A percentile compares a stretch with the other conserved stretches of the same genome.
Conservation (phyloP, 257 asterid species). For the Ajuga chamaepitys region DNA sequence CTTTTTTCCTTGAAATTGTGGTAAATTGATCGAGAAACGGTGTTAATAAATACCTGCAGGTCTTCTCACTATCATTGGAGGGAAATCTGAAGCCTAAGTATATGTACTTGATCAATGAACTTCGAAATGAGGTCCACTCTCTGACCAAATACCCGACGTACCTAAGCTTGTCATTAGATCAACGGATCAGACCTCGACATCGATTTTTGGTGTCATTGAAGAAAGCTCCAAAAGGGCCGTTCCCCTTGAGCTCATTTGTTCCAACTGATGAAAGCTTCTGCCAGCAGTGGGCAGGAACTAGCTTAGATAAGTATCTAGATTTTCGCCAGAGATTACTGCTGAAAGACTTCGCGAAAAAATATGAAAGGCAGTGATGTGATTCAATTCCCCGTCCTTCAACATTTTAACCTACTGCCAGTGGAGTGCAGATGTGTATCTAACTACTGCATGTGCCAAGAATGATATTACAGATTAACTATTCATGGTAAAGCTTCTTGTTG, state of each 20-base stretch:
- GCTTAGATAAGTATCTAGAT: slow-evolving; percentile 71
- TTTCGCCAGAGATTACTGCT: slow-evolving; percentile 80
- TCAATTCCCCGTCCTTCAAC: neutral
- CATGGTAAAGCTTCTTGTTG: slow-evolving; percentile 20
- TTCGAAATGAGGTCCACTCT: slow-evolving; percentile 71
- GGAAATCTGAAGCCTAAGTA: slow-evolving; percentile 86
- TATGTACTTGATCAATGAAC: slow-evolving; percentile 86
- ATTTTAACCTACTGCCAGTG: slow-evolving; percentile 1
- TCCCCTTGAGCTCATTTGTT: slow-evolving; percentile 83
- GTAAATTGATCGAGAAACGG: neutral
- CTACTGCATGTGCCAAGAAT: neutral
- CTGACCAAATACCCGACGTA: slow-evolving; percentile 82
- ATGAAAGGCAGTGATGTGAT: slow-evolving; percentile 42
- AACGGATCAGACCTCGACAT: slow-evolving; percentile 94
- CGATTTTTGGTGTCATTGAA: slow-evolving; percentile 75
- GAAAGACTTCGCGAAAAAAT: slow-evolving; percentile 76
- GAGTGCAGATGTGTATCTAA: neutral
- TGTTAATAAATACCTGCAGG: slow-evolving; percentile 39
- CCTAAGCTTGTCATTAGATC: slow-evolving; percentile 89
- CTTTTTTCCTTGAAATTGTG: slow-evolving; percentile 1
- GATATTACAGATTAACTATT: neutral
- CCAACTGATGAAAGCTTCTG: slow-evolving; percentile 92
- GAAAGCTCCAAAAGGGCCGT: slow-evolving; percentile 91
- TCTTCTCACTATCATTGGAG: slow-evolving; percentile 81
- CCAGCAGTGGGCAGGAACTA: slow-evolving; percentile 96